Evolutionary conservation across 139 green algal genomes (phyloP).

Genomic region (Tetraselmis chui): DNA sequence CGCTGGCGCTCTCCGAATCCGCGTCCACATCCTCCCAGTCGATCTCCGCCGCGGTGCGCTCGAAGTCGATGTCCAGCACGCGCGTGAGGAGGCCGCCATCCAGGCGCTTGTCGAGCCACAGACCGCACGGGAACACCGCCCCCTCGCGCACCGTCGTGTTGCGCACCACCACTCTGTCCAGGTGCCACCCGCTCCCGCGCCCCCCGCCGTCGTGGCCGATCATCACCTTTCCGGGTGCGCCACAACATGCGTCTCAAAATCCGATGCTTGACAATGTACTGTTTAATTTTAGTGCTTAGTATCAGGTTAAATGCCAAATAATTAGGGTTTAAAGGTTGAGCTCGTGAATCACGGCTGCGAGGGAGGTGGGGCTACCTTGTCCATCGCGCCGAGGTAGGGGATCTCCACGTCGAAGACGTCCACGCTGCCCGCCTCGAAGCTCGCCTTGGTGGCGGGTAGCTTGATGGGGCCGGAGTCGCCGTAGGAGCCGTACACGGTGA

Average conservation of each 20-base stretch:
- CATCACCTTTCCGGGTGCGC: too few species aligned
- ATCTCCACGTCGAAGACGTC: slow-evolving; percentile 11
- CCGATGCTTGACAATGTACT: too few species aligned
- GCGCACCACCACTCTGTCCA: slow-evolving; percentile 12
- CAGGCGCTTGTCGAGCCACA: slow-evolving; percentile 12
- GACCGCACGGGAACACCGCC: slow-evolving; percentile 8
- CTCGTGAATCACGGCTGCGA: too few species aligned
- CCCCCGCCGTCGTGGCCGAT: slow-evolving; percentile 8
- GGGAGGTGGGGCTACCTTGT: too few species aligned
- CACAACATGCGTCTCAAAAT: too few species aligned
- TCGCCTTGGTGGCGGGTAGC: neutral
- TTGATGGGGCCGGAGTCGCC: slow-evolving; percentile 7
- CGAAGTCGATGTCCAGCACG: neutral
- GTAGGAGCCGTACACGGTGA: slow-evolving; percentile 11
- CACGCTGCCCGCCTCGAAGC: slow-evolving; percentile 9
- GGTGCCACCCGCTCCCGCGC: slow-evolving; percentile 6
- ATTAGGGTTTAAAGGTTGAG: too few species aligned
- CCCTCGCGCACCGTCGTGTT: neutral
- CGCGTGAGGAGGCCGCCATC: slow-evolving; percentile 6
- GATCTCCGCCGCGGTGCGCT: neutral
- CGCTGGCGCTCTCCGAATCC: neutral
- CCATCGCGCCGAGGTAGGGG: slow-evolving; percentile 1
- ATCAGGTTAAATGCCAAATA: too few species aligned
- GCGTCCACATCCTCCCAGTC: neutral
- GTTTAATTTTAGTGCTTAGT: too few species aligned